phyloP scores from a whole-genome alignment of 2,329 filamentous ascomycete genomes.

The Clonostachys sp. region DNA sequence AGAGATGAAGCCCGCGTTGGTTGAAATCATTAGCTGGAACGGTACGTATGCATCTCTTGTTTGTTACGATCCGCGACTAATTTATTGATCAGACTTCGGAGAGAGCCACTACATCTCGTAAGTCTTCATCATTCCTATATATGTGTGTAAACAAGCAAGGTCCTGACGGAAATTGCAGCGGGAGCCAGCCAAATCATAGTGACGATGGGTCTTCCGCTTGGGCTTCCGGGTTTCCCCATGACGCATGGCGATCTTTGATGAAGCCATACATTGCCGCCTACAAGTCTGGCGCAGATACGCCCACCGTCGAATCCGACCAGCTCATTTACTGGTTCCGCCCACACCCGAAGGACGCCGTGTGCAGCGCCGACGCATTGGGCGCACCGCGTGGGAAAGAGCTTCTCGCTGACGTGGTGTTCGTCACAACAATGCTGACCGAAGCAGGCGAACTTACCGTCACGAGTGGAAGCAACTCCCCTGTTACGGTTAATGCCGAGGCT shows the following conservation, averaged over 20 bases:
- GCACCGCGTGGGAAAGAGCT: conserved; percentile 9
- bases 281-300: conserved; percentile 7
- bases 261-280: conserved; percentile 13
- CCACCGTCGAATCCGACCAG: conserved; percentile 11
- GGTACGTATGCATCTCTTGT: conserved; percentile 3
- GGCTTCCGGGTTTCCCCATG: conserved; percentile 38
- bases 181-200: conserved; percentile 17
- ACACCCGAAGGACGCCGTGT: conserved; percentile 8
- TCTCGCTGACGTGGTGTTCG: conserved; percentile 11
- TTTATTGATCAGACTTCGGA: conserved; percentile 9
- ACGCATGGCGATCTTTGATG: conserved; percentile 10
- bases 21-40: conserved; percentile 12
- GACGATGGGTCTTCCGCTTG: conserved; percentile 40
- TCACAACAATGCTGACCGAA: conserved; percentile 10
- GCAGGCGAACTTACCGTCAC: conserved; percentile 11
- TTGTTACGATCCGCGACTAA: background rate
- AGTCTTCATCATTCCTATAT: background rate
- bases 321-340: conserved; percentile 14
- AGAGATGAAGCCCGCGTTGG: conserved; percentile 10
- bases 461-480: conserved; percentile 6
- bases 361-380: conserved; percentile 9
- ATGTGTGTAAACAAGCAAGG: background rate
- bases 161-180: conserved; percentile 2
- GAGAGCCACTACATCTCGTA: conserved; percentile 14
- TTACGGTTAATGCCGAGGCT: conserved; percentile 8